phyloP scores from a whole-genome alignment of 768 basidiomycete species.

The Leucosporidium yakuticum region DNA sequence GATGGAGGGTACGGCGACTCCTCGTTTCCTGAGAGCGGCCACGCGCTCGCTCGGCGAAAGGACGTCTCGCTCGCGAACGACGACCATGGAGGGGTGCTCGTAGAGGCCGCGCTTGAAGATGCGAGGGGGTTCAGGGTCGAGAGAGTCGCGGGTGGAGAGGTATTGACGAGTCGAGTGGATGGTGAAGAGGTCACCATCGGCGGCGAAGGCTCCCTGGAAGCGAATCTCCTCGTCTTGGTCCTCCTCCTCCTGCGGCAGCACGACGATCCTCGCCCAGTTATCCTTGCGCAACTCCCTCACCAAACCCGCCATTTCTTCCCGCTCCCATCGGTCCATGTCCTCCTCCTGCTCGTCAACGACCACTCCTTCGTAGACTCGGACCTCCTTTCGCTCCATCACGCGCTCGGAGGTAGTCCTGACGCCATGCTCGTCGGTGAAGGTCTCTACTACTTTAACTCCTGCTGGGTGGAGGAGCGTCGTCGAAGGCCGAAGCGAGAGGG shows the following conservation, averaged over 20 bases:
- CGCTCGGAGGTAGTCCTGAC: slow-evolving; percentile 7
- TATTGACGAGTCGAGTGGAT: slow-evolving; percentile 22
- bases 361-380: slow-evolving; percentile 29
- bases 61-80: slow-evolving; percentile 14
- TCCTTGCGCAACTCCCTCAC: not conserved
- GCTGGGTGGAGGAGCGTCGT: slow-evolving; percentile 18
- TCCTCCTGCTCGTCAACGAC: slow-evolving; percentile 13
- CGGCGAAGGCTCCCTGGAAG: slow-evolving; percentile 22
- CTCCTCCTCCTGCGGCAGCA: not conserved
- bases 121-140: slow-evolving; percentile 21
- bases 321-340: slow-evolving; percentile 12
- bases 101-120: not conserved
- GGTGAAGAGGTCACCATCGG: slow-evolving; percentile 19
- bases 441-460: slow-evolving; percentile 3
- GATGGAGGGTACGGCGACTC: slow-evolving; percentile 7
- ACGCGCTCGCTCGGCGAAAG: slow-evolving; percentile 14
- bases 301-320: slow-evolving; percentile 23
- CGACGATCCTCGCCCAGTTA: slow-evolving; percentile 20
- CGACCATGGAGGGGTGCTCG: slow-evolving; percentile 13
- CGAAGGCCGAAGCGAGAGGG: slow-evolving; percentile 19
- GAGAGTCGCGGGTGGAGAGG: slow-evolving; percentile 7
- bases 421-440: slow-evolving; percentile 4
- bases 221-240: not conserved
- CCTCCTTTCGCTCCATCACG: slow-evolving; percentile 9
- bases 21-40: slow-evolving; percentile 13